A percentile compares a stretch with the other conserved stretches of the same genome.
Conservation (phyloP, 176 grass and related monocot species). For the Carex parvula region DNA sequence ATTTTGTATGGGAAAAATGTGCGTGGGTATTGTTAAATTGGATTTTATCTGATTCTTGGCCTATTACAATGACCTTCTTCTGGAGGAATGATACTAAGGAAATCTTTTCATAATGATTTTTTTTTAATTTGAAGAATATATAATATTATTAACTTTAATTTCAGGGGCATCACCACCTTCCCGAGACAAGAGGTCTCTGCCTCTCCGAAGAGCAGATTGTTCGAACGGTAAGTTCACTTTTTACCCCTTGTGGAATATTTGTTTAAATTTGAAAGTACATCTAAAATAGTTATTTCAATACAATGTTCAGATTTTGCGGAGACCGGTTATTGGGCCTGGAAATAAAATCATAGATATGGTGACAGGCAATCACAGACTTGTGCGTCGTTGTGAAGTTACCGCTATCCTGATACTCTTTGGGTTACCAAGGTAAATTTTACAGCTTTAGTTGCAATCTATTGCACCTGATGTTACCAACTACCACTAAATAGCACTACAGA, state of each 20-base stretch:
- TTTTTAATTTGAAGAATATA: not conserved
- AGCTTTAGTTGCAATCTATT: not conserved
- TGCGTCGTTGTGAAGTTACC: conserved; percentile 77
- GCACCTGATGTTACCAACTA: conserved; percentile 1
- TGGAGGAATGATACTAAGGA: not conserved
- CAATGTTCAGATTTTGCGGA: conserved; percentile 59
- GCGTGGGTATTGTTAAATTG: not conserved
- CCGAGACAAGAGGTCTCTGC: conserved; percentile 95
- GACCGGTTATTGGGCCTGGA: conserved; percentile 66
- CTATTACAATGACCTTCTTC: conserved; percentile 5
- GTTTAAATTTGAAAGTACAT: conserved; percentile 19
- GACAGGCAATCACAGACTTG: conserved; percentile 49
- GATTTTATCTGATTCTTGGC: not conserved
- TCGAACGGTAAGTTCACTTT: conserved; percentile 58
- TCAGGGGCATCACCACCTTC: conserved; percentile 71
- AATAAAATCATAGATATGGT: conserved; percentile 78
- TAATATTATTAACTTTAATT: conserved; percentile 15
- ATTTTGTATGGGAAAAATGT: not conserved
- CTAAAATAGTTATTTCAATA: conserved; percentile 1
- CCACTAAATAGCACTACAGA: not conserved
- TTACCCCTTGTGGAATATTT: not conserved
- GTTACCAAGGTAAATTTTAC: conserved; percentile 62
- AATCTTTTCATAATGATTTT: not conserved
- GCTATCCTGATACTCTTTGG: conserved; percentile 85
- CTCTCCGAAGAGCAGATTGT: conserved; percentile 97